Base-by-base conservation (phyloP, 768 basidiomycete genomes). In the Multifurca ochricompacta region DNA sequence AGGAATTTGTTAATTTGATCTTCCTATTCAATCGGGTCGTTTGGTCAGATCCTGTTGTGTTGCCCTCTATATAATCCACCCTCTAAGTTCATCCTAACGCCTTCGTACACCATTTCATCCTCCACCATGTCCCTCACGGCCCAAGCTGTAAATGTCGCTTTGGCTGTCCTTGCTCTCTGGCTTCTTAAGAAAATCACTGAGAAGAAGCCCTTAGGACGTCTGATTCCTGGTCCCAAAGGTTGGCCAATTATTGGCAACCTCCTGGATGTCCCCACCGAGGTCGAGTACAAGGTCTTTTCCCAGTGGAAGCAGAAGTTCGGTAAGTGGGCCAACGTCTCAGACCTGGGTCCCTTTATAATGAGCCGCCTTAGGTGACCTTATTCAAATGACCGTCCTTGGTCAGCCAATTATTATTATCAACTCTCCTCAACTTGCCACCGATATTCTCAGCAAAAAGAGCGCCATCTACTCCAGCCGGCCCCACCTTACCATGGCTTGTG, bases 371-470 rank as follows among this genome's bases (percentile, higher is more conserved):
- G 65, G 65, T 25, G 59, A 64, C 32, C 51, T 66, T 42, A 51
- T 64, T 9, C 62, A 56, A 13, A 18, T 66, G 41, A 59, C 53
- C 6, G 45, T 66, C 14, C 53, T 66, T 25, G 63, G 65, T 27
- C 59, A 58, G 18, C 60, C 60, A 2, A 53, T 64, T 3, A 54
- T 66, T 40, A 58, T 66, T 37, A 56, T 66, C 27, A 64, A 64
- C 49, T 62, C 63, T 6, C 53, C 54, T 1, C 35, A 62, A 40
- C 35, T 56, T 2, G 60, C 62, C 6, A 44, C 48, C 13, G 63
- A 66, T 0, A 61, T 66, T 25, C 55, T 66, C 3, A 59, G 64
- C 50, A 63, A 63, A 48, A 66, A 66, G 44, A 63, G 65, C 34
- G 52, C 58, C 7, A 58, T 65, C 11, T 64, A 66, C 60, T 66